Percentiles rank a stretch among this genome's conserved stretches.
phyloP scores from a whole-genome alignment of 2,329 filamentous ascomycete genomes.

The Neurospora crassa region DNA sequence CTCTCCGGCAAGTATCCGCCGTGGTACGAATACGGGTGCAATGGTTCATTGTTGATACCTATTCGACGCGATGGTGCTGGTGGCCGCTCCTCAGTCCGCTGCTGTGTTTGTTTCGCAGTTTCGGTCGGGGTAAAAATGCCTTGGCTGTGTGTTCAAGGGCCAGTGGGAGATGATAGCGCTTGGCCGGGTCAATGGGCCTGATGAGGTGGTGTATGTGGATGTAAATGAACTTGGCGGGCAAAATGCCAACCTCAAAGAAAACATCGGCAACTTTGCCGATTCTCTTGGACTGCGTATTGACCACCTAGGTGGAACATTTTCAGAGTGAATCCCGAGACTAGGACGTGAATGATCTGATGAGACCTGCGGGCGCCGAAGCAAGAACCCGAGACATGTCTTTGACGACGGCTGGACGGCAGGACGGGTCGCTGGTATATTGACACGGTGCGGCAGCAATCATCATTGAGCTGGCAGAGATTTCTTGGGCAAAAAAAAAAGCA shows the following conservation, averaged over 20 bases:
- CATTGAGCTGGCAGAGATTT: neutral
- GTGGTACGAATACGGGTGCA: constrained; percentile 3
- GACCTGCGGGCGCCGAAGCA: neutral
- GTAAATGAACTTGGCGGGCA: neutral
- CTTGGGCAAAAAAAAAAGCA: neutral
- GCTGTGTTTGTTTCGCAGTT: neutral
- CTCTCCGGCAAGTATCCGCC: neutral
- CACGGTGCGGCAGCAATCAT: neutral
- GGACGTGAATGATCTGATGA: neutral
- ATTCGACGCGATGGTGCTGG: neutral
- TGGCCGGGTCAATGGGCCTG: constrained; percentile 16
- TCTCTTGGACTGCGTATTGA: neutral
- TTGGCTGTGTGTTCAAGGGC: neutral
- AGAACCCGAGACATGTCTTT: neutral
- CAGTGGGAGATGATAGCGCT: constrained; percentile 5
- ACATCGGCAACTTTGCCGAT: neutral
- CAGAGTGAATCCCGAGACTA: neutral
- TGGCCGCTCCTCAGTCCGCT: neutral
- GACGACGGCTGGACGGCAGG: neutral
- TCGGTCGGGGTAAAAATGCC: neutral
- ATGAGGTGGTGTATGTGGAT: constrained; percentile 5
- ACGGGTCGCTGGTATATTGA: neutral
- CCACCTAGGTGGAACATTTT: neutral
- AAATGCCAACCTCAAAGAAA: neutral
- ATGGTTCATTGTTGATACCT: constrained; percentile 1